Base-by-base conservation (phyloP, 2,329 filamentous ascomycete species). In the Paraphaeosphaeria minitans region DNA sequence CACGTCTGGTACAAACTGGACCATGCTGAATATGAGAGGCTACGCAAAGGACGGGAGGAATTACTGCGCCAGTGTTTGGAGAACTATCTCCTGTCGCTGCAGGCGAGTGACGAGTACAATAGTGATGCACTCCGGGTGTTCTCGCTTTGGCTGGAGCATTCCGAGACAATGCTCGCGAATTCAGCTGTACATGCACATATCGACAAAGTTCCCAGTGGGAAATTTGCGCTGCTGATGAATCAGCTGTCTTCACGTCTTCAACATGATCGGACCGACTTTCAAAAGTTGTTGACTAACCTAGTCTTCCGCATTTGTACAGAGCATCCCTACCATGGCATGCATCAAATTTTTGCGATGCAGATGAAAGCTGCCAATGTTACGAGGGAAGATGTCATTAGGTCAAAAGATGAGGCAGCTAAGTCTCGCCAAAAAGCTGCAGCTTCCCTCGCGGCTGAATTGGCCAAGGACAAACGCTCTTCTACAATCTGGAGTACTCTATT, bases 311-410 rank as follows among this genome's bases (percentile, higher is more conserved):
- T 99, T 56, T 98, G 94, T 71, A 83, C 85, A 12, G 93, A 99
- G 57, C 95, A 99, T 77, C 96, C 95, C 0, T 97, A 93, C 75
- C 96, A 99, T 73, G 93, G 93, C 50, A 94, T 98, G 88, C 96
- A 99, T 74, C 93, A 98, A 67, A 92, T 99, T 43, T 97, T 94
- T 82, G 91, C 93, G 2, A 76, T 75, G 27, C 72, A 74, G 41
- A 74, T 70, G 64, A 74, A 75, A 35, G 65, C 74, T 9, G 89
- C 90, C 22, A 88, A 86, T 46, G 90, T 88, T 67, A 76, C 67
- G 39, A 71, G 70, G 50, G 74, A 76, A 57, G 74, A 76, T 50
- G 57, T 67, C 55, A 74, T 52, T 87, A 89, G 83, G 76, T 53
- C 78, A 82, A 88, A 90, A 66, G 94, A 97, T 65, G 86, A 90